Base-by-base conservation (phyloP, 2,329 filamentous ascomycete species). In the Colletotrichum falcatum region DNA sequence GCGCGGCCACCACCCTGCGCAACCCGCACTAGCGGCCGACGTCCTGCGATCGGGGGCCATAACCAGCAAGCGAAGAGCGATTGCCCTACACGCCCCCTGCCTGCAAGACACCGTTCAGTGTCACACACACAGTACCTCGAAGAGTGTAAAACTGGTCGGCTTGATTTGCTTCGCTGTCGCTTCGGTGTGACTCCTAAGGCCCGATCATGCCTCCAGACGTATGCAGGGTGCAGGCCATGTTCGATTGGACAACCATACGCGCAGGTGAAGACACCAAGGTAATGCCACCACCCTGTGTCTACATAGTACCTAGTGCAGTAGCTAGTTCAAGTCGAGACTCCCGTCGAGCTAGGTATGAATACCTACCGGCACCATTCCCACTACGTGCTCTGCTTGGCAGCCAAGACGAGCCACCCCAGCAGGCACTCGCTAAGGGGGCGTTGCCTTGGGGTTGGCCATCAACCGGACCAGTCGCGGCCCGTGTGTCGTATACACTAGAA, bases 1-100 rank as follows among this genome's bases (percentile, higher is more conserved):
- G 33, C 16, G 20, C 65, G 46, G 16, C 14, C 39, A 48, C 33
- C 49, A 49, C 20, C 49, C 61, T 65, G 46, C 54, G 54, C 26
- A 56, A 20, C 39, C 46, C 39, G 55, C 55, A 61, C 62, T 66
- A 70, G 62, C 49, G 66, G 62, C 62, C 62, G 66, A 66, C 56
- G 20, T 51, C 9, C 48, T 33, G 48, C 62, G 66, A 70, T 70
- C 56, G 62, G 66, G 66, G 66, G 49, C 66, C 66, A 56, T 66
- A 42, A 62, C 33, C 59, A 23, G 56, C 51, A 51, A 46, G 55
- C 11, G 30, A 46, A 33, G 56, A 61, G 18, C 30, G 28, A 61
- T 20, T 28, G 28, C 48, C 30, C 30, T 37, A 49, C 11, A 61
- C n/a, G 49, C 44, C 12, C 16, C 9, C 37, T 20, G 9, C 23